Base-by-base conservation (phyloP, 1,284 basidiomycete genomes). In the Gymnopus androsaceus region DNA sequence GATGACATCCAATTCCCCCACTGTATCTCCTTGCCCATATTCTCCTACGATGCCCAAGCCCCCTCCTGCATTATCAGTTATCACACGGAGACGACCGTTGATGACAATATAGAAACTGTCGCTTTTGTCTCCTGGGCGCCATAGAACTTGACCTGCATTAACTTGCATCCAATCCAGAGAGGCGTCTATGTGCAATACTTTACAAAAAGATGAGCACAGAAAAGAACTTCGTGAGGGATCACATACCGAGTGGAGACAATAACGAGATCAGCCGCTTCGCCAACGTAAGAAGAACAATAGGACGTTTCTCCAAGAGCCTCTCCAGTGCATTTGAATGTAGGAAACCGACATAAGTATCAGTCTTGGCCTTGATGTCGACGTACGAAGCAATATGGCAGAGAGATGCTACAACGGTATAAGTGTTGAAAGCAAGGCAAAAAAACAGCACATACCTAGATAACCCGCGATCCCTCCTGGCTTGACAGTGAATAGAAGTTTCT, bases 81-180 rank as follows among this genome's bases (percentile, higher is more conserved):
- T 87, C 1, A 94, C 90, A 59, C 96, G 87, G 17, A 99, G 75
- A 61, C 96, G 94, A 37, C 96, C 96, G 66, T 98, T 98, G 73
- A 99, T 95, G 62, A 99, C 94, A 54, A 99, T 97, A 71, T 97
- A 99, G 72, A 99, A 98, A 66, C 94, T 95, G 65, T 97, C 93
- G 67, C 89, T 92, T 25, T 75, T 77, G 63, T 98, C 97, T 31
- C 92, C 87, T 41, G 96, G 90, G 25, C 95, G 83, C 86, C 95
- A 98, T 51, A 97, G 79, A 37, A 95, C 87, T 69, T 94, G 94
- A 0, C 97, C 94, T 0, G 95, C 95, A 61, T 90, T 88, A 3
- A 97, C 93, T 70, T 98, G 95, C 82, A 95, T 92, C 96, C 96
- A 99, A 68, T 99, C 96, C 58, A 99, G 79, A 0, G 95, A 95